Evolutionary conservation across 768 basidiomycete genomes (phyloP).

Genomic region (Russula lepida): DNA sequence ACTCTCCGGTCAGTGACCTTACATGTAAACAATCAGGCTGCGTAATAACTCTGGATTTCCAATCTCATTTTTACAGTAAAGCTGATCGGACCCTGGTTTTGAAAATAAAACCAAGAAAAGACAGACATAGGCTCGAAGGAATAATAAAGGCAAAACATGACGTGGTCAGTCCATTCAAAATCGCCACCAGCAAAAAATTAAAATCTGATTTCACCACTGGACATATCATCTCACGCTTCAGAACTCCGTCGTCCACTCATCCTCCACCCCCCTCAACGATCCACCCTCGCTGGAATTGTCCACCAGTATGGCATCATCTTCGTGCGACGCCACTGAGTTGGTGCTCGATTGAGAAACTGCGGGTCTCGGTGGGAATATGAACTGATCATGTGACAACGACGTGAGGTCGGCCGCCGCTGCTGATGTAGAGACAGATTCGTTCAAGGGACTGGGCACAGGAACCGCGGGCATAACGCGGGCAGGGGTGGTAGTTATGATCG

Average conservation of each 20-base stretch:
- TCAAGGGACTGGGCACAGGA: not conserved
- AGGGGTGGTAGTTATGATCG: not conserved
- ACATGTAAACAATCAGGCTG: too few species aligned
- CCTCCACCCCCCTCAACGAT: not conserved
- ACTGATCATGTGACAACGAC: conserved; percentile 5
- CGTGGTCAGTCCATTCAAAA: not conserved
- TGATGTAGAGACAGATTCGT: not conserved
- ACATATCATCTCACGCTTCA: not conserved
- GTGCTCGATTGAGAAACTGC: not conserved
- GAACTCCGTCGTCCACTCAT: conserved; percentile 8
- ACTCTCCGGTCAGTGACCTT: too few species aligned
- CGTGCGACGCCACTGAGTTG: not conserved
- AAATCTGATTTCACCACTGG: not conserved
- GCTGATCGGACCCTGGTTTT: too few species aligned
- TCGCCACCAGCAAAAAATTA: not conserved
- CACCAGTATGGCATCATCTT: conserved; percentile 3
- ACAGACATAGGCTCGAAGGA: too few species aligned
- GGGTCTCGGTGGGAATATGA: conserved; percentile 9
- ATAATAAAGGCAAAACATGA: not conserved
- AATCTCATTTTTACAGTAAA: too few species aligned
- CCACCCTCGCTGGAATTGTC: conserved; percentile 1
- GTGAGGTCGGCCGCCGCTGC: not conserved
- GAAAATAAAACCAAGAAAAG: not conserved
- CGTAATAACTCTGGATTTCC: too few species aligned
- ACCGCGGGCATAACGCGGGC: not conserved